phyloP scores from a whole-genome alignment of 1,284 basidiomycete species.

The Porogramme epimiltina region DNA sequence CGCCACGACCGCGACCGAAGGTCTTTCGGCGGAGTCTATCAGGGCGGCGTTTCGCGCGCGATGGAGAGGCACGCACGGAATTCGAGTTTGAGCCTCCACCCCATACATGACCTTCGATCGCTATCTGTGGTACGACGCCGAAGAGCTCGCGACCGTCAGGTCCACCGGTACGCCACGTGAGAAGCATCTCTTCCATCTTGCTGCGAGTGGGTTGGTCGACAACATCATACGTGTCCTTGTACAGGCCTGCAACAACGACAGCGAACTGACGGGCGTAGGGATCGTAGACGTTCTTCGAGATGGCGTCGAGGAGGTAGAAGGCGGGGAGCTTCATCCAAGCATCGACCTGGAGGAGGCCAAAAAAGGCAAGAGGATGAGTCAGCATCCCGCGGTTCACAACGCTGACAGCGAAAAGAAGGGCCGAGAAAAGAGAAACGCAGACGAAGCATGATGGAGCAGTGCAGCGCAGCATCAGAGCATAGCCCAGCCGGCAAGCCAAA shows the following conservation, averaged over 20 bases:
- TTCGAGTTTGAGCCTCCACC: conserved; percentile 47
- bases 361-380: conserved; percentile 54
- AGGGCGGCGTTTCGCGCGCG: conserved; percentile 13
- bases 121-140: conserved; percentile 69
- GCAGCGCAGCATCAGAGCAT: conserved; percentile 18
- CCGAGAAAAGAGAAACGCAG: conserved; percentile 23
- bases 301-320: conserved; percentile 95
- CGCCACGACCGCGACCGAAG: conserved; percentile 16
- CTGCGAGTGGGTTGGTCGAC: conserved; percentile 83
- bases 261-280: conserved; percentile 87
- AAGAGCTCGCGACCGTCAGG: conserved; percentile 84
- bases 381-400: conserved; percentile 48
- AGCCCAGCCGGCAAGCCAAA: not conserved
- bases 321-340: conserved; percentile 90
- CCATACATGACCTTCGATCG: conserved; percentile 81
- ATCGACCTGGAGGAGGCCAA: conserved; percentile 65
- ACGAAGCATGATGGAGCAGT: conserved; percentile 1
- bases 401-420: conserved; percentile 28
- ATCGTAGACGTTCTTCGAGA: conserved; percentile 91
- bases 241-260: conserved; percentile 75
- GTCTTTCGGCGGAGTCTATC: conserved; percentile 19
- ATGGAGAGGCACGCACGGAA: conserved; percentile 14
- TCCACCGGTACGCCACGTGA: conserved; percentile 88
- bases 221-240: conserved; percentile 81
- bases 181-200: conserved; percentile 96